Conservation (phyloP, 2,329 filamentous ascomycete species). For the Penicillium sumatraense region DNA sequence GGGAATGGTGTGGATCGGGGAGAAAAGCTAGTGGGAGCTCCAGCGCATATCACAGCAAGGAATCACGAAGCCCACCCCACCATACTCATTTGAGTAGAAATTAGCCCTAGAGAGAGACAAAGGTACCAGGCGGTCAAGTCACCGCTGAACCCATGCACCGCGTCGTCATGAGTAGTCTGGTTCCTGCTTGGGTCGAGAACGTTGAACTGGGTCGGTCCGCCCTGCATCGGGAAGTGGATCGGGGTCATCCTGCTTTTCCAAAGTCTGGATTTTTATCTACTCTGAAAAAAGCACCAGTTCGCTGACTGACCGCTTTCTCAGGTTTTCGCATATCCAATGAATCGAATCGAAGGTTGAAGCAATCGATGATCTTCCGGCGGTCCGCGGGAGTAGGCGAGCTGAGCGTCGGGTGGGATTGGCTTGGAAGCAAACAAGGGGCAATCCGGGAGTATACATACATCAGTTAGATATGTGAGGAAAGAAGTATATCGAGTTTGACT, state of each 20-base stretch:
- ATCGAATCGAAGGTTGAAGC: conserved; percentile 11
- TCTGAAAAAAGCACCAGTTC: conserved; percentile 14
- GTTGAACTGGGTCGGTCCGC: conserved; percentile 43
- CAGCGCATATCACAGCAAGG: conserved; percentile 15
- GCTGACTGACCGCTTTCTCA: conserved; percentile 14
- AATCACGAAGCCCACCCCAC: conserved; percentile 1
- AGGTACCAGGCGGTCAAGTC: conserved; percentile 25
- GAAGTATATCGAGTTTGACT: background rate
- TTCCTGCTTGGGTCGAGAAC: conserved; percentile 31
- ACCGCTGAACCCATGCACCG: conserved; percentile 20
- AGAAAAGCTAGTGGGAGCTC: conserved; percentile 1
- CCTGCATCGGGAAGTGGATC: conserved; percentile 45
- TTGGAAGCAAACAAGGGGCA: conserved; percentile 14
- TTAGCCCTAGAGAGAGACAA: conserved; percentile 1
- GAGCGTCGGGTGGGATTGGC: background rate
- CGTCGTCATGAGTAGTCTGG: conserved; percentile 12
- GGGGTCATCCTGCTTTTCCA: conserved; percentile 8
- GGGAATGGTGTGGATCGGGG: conserved; percentile 19
- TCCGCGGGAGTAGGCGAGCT: conserved; percentile 6
- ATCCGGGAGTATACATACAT: conserved; percentile 8
- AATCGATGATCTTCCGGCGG: conserved; percentile 24
- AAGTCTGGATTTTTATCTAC: background rate
- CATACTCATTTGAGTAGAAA: background rate
- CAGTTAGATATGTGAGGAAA: background rate
- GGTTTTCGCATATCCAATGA: conserved; percentile 1